These are phyloP conservation scores for Pseudocercospora musae DNA, from an alignment of 2,329 filamentous ascomycete genomes.

Conservation along the genomic window DNA sequence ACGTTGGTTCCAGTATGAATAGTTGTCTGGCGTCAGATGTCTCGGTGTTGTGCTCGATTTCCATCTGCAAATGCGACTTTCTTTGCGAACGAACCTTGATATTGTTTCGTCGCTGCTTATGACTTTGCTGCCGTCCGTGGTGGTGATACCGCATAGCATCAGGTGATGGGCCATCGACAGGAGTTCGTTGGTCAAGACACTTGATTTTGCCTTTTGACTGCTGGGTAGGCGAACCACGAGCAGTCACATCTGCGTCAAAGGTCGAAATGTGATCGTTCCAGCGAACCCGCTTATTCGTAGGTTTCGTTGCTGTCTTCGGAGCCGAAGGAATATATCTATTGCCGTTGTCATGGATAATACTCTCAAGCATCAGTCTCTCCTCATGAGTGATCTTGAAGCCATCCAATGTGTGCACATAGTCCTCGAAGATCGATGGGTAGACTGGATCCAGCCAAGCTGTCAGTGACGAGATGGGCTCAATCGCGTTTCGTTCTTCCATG, in stretches of 20 bases:
- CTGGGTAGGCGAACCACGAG: no score
- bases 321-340: background rate
- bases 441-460: background rate
- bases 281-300: background rate
- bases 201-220: background rate
- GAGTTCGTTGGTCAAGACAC: background rate
- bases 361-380: background rate
- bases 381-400: slow-evolving; percentile 1
- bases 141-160: background rate
- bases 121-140: background rate
- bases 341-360: background rate
- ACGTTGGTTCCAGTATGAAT: background rate
- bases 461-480: background rate
- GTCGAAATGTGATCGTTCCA: background rate
- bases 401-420: background rate
- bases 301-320: background rate
- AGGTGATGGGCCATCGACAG: background rate
- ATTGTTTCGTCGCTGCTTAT: background rate
- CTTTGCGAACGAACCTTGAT: background rate
- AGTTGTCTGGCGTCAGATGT: background rate
- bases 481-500: background rate
- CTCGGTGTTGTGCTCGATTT: background rate
- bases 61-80: background rate
- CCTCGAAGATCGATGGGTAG: background rate
- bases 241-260: background rate